These are phyloP conservation scores for Bryum argenteum DNA, from an alignment of 225 moss, liverwort and hornwort genomes.

Conservation along the genomic window DNA sequence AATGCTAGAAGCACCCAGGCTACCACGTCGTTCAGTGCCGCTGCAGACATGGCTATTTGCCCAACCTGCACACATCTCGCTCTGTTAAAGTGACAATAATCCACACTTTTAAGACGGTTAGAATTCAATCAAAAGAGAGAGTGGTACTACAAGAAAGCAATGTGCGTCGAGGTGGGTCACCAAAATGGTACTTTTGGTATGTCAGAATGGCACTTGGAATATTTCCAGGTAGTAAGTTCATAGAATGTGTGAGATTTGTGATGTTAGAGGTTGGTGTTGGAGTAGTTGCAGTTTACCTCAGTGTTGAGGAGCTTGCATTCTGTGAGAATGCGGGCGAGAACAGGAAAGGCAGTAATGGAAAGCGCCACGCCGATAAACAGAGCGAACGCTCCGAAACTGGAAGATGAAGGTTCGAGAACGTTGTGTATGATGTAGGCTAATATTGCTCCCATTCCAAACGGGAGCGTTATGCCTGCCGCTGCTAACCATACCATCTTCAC, in stretches of 20 bases:
- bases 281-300: slow-evolving; percentile 34
- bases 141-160: too few species aligned
- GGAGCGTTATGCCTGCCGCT: slow-evolving; percentile 59
- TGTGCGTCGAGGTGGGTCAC: too few species aligned
- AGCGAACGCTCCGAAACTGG: slow-evolving; percentile 46
- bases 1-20: slow-evolving; percentile 57
- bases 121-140: too few species aligned
- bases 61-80: slow-evolving; percentile 31
- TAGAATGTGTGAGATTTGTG: slow-evolving; percentile 1
- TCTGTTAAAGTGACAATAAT: too few species aligned
- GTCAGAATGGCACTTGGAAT: too few species aligned
- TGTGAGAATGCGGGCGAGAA: slow-evolving; percentile 70
- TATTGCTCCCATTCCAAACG: slow-evolving; percentile 53
- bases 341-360: slow-evolving; percentile 76
- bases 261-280: not conserved
- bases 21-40: slow-evolving; percentile 49
- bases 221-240: not conserved
- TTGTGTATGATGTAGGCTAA: slow-evolving; percentile 39
- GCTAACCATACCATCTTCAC: slow-evolving; percentile 47
- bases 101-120: too few species aligned
- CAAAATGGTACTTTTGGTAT: too few species aligned
- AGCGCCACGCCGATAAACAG: slow-evolving; percentile 67
- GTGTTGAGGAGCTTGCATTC: slow-evolving; percentile 68
- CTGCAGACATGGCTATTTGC: slow-evolving; percentile 51
- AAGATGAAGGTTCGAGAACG: slow-evolving; percentile 2